Conservation (phyloP, 306 rosid species). For the Sophora flavescens region DNA sequence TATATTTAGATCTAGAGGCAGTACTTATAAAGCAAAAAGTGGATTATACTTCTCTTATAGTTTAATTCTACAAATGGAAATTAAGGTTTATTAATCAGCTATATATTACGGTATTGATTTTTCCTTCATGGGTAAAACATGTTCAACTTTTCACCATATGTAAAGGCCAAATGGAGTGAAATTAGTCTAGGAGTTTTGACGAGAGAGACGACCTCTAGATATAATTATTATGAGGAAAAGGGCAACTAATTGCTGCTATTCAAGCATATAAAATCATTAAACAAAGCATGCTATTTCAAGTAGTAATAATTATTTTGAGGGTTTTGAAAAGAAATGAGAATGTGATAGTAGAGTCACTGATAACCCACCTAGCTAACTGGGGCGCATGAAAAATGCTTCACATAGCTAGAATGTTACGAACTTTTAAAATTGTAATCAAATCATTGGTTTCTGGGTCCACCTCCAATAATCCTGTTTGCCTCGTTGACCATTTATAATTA, state of each 20-base stretch:
- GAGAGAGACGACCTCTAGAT: slow-evolving; percentile 31
- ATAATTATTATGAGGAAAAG: slow-evolving; percentile 47
- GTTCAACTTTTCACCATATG: slow-evolving; percentile 27
- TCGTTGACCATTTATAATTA: slow-evolving; percentile 36
- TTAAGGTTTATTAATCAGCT: slow-evolving; percentile 31
- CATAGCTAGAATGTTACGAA: slow-evolving; percentile 12
- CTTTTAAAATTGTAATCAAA: slow-evolving; percentile 49
- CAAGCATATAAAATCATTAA: slow-evolving; percentile 43
- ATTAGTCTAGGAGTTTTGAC: slow-evolving; percentile 3
- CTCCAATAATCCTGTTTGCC: slow-evolving; percentile 41
- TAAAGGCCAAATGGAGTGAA: slow-evolving; percentile 34
- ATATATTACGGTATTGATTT: background rate
- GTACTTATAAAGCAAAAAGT: too few species aligned
- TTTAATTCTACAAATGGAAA: slow-evolving; percentile 20
- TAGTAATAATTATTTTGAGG: slow-evolving; percentile 35
- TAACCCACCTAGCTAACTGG: slow-evolving; percentile 42
- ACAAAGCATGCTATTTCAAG: slow-evolving; percentile 40
- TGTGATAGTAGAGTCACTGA: slow-evolving; percentile 43
- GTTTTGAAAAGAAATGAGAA: slow-evolving; percentile 39
- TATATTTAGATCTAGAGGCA: too few species aligned
- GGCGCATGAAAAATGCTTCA: slow-evolving; percentile 37
- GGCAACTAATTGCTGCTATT: slow-evolving; percentile 33
- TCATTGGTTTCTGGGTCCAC: slow-evolving; percentile 46
- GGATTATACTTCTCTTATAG: background rate
- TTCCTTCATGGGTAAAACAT: slow-evolving; percentile 22